Percentiles rank a stretch among this genome's conserved stretches.
phyloP scores from a whole-genome alignment of 257 asterid species.

The Nicotiana undulata region DNA sequence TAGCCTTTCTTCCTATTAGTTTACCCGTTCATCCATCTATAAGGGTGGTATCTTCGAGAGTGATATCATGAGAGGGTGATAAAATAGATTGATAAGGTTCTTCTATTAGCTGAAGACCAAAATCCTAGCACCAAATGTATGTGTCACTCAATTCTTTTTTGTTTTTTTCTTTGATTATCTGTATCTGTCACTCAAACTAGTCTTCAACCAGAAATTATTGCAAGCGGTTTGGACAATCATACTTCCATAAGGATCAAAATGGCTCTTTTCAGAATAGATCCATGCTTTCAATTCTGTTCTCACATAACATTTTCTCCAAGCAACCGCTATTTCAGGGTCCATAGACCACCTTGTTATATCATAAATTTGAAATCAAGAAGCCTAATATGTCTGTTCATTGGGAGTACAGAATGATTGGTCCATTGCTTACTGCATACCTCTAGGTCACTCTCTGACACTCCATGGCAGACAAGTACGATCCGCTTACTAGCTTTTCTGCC shows the following conservation, averaged over 20 bases:
- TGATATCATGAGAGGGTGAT: background rate
- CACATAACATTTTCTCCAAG: background rate
- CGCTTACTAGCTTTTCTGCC: slow-evolving; percentile 68
- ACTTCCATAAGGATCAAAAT: background rate
- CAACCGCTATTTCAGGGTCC: background rate
- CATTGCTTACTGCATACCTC: slow-evolving; percentile 34
- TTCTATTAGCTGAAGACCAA: background rate
- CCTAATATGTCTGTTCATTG: background rate
- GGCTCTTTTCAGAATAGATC: background rate
- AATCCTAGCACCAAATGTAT: background rate
- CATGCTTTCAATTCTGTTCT: background rate
- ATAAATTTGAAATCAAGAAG: background rate
- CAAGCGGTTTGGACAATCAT: background rate
- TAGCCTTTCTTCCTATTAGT: background rate
- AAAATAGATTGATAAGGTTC: background rate
- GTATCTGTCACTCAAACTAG: background rate
- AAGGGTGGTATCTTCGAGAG: too few species aligned
- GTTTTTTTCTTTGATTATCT: too few species aligned
- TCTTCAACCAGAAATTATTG: background rate
- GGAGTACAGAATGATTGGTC: background rate
- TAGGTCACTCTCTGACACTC: slow-evolving; percentile 39
- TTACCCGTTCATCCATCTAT: background rate
- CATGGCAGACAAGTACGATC: slow-evolving; percentile 61
- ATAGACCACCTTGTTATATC: background rate
- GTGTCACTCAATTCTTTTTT: background rate